Evolutionary conservation across 2,329 filamentous ascomycete species (phyloP), one percentile per base, ranked within the genome.

Genomic region (Aschersonia sp.): DNA sequence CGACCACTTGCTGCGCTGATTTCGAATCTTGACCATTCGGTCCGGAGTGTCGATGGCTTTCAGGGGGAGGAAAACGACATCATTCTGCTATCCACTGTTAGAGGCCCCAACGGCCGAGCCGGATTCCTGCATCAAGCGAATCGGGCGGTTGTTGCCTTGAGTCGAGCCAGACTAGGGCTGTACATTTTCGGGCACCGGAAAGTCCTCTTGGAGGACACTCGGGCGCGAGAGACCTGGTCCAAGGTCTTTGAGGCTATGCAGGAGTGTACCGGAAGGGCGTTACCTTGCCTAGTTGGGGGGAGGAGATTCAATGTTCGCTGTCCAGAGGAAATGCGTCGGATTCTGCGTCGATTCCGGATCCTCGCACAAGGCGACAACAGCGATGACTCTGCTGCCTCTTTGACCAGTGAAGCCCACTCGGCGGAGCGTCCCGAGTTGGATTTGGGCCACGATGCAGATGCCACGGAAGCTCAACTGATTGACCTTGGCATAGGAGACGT

Each of bases 41-140:
- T 94, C 1, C 76, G 78, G 35, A 95, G 88, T 0, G 85, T 96
- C 0, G 89, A 95, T 57, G 86, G 84, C 0, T 95, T 90, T 57
- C 88, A 95, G 60, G 88, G 88, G 10, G 87, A 95, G 56, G 87
- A 95, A 59, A 95, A 94, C 52, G 84, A 89, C 30, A 70, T 95
- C 7, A 72, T 96, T 8, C 60, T 95, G 2, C 67, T 95, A 0
- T 94, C 88, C 0, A 68, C 94, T 0, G 87, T 92, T 4, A 76
- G 89, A 42, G 88, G 82, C 53, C 83, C 82, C 12, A 49, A 50
- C 2, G 54, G 56, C 40, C 56, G 56, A 1, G 81, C 88, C 32
- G 89, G 89, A 0, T 96, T 95, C 54, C 68, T 94, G 2, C 70
- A 73, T 1, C 78, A 83, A 49, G 61, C 66, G 51, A 78, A 79